Conservation (phyloP, 495 filamentous ascomycete species). For the Podospora pseudopauciseta region DNA sequence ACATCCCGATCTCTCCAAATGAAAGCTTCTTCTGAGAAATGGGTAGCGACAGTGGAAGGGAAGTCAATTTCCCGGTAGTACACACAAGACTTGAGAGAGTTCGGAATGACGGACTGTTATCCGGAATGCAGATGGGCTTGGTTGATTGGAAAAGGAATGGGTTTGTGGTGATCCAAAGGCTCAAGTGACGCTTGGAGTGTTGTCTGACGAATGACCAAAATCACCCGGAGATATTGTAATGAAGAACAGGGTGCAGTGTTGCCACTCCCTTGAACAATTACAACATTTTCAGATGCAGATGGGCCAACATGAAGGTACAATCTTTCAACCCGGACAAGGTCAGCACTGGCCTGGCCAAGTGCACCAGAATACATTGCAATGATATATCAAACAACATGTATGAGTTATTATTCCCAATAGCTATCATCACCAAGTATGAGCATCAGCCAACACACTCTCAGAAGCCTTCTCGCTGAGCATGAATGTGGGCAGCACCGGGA, state of each 20-base stretch:
- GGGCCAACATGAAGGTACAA: not conserved
- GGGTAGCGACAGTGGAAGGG: slow-evolving; percentile 1
- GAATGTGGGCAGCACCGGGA: slow-evolving; percentile 58
- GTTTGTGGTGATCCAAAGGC: not conserved
- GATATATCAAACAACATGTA: too few relatives aligned
- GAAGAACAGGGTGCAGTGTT: not conserved
- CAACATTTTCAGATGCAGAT: not conserved
- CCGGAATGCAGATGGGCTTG: not conserved
- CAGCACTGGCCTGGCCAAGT: too few relatives aligned
- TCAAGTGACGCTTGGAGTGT: not conserved
- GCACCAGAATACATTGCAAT: too few relatives aligned
- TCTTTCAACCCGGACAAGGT: too few relatives aligned
- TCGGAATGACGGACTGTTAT: not conserved
- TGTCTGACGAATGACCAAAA: not conserved
- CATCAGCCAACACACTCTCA: slow-evolving; percentile 47
- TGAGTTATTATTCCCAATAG: not conserved
- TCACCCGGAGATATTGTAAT: not conserved
- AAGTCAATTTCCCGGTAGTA: not conserved
- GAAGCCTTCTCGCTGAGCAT: slow-evolving; percentile 58
- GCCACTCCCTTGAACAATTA: not conserved
- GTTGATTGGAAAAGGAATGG: too few relatives aligned
- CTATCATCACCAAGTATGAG: slow-evolving; percentile 1
- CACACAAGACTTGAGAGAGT: not conserved
- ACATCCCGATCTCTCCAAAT: not conserved
- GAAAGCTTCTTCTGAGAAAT: not conserved